Evolutionary conservation across 192 early-diverging fungal species (phyloP).

Genomic region (Podochytrium sp.): DNA sequence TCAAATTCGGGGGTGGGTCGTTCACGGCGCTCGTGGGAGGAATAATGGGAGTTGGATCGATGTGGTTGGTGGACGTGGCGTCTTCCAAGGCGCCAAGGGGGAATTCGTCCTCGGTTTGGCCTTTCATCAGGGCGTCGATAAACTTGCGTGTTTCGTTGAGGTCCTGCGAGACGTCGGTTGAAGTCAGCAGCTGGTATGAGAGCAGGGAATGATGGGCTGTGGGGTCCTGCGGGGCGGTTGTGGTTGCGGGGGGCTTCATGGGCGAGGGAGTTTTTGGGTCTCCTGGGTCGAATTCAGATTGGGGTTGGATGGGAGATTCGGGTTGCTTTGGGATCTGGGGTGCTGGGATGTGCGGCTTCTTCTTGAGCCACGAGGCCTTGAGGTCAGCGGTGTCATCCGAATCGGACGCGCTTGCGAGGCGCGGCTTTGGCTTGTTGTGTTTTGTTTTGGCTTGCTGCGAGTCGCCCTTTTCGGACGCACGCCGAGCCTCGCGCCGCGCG

Average conservation of each 20-base stretch:
- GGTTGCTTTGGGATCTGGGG: not conserved
- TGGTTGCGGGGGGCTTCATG: not conserved
- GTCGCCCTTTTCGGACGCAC: no score
- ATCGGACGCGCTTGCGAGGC: not conserved
- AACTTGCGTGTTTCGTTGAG: slow-evolving; percentile 13
- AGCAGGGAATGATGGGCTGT: not conserved
- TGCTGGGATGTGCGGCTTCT: not conserved
- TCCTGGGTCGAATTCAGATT: not conserved
- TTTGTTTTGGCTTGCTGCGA: no score
- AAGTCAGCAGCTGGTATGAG: not conserved
- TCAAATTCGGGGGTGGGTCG: not conserved
- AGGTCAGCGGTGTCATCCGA: not conserved
- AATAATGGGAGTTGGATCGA: no score
- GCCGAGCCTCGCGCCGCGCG: no score
- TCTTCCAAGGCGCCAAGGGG: not conserved
- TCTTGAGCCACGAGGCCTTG: not conserved
- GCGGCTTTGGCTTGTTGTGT: no score
- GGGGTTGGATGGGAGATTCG: not conserved
- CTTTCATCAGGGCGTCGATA: slow-evolving; percentile 2
- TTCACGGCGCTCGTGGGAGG: no score
- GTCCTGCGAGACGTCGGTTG: not conserved
- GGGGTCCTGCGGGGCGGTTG: not conserved
- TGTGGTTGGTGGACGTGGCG: no score
- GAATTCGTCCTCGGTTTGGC: not conserved
- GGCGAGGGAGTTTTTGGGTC: not conserved